Conservation (phyloP, 2,329 filamentous ascomycete genomes). For the Trichoderma sp. region DNA sequence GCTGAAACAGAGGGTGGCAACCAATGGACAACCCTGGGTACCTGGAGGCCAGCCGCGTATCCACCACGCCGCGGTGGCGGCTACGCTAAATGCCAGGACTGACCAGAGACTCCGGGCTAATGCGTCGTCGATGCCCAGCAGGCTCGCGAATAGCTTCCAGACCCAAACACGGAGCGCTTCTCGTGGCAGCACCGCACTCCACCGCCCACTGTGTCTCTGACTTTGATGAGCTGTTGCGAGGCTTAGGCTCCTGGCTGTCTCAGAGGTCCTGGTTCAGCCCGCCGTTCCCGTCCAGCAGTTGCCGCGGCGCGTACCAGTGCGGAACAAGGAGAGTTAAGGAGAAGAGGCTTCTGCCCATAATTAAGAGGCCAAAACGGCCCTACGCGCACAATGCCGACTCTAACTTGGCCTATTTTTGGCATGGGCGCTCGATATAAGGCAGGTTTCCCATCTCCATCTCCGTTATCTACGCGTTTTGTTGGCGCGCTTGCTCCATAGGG, state of each 20-base stretch:
- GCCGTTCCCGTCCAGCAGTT: conserved; percentile 14
- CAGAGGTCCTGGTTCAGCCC: neutral
- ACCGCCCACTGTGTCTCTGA: conserved; percentile 17
- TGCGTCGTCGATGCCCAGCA: neutral
- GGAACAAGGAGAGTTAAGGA: conserved; percentile 8
- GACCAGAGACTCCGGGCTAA: conserved; percentile 1
- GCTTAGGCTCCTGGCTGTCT: conserved; percentile 12
- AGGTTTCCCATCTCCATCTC: conserved; percentile 9
- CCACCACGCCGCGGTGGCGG: conserved; percentile 20
- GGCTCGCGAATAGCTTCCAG: conserved; percentile 12
- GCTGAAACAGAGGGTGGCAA: conserved; percentile 15
- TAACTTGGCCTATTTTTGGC: conserved; percentile 16
- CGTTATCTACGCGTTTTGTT: neutral
- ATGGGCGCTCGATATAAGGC: conserved; percentile 20
- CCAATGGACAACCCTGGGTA: conserved; percentile 20
- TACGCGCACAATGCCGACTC: neutral
- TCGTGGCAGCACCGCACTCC: conserved; percentile 12
- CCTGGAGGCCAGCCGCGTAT: conserved; percentile 14
- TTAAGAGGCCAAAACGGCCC: neutral
- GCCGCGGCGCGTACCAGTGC: conserved; percentile 20
- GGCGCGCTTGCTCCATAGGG: neutral
- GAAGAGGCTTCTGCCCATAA: neutral
- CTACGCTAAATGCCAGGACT: conserved; percentile 3
- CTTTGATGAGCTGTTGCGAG: conserved; percentile 15
- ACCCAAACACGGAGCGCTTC: conserved; percentile 12